Conservation (phyloP, 73 alveolate genomes). For the Paramecium sonneborni region DNA sequence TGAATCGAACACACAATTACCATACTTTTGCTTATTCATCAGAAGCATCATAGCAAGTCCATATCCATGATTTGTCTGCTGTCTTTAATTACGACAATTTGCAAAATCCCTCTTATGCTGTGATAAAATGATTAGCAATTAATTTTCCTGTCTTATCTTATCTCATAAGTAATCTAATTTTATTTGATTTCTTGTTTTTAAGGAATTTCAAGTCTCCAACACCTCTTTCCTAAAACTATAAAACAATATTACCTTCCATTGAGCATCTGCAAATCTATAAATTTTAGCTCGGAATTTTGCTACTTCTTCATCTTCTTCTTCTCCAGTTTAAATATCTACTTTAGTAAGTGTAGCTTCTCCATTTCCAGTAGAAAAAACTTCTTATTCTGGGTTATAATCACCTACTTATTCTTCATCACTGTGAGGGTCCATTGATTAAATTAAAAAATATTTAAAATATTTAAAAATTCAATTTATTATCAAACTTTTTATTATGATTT, state of each 20-base stretch:
- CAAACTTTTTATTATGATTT: too few species aligned
- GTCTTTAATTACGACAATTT: conserved; percentile 72
- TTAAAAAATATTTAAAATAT: not conserved
- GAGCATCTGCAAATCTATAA: conserved; percentile 73
- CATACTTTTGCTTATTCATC: conserved; percentile 71
- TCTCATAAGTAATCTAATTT: conserved; percentile 74
- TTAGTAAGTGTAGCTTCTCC: conserved; percentile 12
- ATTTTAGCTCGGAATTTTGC: conserved; percentile 70
- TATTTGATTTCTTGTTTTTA: conserved; percentile 72
- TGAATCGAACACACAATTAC: conserved; percentile 73
- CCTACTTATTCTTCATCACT: conserved; percentile 34
- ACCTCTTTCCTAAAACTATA: conserved; percentile 74
- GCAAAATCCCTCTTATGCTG: conserved; percentile 75
- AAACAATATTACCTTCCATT: conserved; percentile 70
- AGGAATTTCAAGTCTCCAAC: conserved; percentile 82
- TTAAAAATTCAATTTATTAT: too few species aligned
- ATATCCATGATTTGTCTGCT: conserved; percentile 75
- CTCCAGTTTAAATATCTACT: conserved; percentile 69
- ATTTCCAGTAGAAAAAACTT: conserved; percentile 5
- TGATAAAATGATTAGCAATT: conserved; percentile 73
- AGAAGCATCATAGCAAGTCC: conserved; percentile 78
- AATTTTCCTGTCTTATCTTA: conserved; percentile 80
- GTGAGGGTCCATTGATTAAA: conserved; percentile 39
- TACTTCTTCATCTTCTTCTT: conserved; percentile 67
- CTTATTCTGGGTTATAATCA: conserved; percentile 17